phyloP scores from a whole-genome alignment of 441 rosid genomes.

The California macrophylla region DNA sequence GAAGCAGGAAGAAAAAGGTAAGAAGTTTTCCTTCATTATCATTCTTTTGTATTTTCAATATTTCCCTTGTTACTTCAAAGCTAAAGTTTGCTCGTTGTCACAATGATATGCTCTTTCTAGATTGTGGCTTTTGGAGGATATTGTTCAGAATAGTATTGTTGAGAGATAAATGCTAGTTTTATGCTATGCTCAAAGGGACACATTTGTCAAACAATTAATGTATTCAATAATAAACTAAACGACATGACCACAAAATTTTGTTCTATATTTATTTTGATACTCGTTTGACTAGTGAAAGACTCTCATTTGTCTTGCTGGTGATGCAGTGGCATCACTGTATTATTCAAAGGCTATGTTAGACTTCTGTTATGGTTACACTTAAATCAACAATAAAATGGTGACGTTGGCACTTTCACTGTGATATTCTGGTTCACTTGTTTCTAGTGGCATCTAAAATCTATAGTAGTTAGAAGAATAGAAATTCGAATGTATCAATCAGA shows the following conservation, averaged over 20 bases:
- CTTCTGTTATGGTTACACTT: neutral
- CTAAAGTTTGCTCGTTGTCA: neutral
- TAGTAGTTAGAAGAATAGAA: neutral
- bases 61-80: neutral
- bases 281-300: neutral
- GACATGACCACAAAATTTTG: neutral
- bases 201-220: neutral
- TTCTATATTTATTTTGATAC: neutral
- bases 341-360: neutral
- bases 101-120: neutral
- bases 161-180: neutral
- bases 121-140: neutral
- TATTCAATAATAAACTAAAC: neutral
- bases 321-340: neutral
- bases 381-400: neutral
- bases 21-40: neutral
- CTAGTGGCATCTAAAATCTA: neutral
- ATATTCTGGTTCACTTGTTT: neutral
- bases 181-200: neutral
- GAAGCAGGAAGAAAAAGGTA: constrained; percentile 83
- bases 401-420: neutral
- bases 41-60: neutral
- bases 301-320: neutral
- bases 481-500: neutral
- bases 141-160: neutral